Percentiles rank a stretch among this genome's conserved stretches.
Evolutionary conservation across 129 eudicot genomes (phyloP).

Genomic region (Artemisia argyi): DNA sequence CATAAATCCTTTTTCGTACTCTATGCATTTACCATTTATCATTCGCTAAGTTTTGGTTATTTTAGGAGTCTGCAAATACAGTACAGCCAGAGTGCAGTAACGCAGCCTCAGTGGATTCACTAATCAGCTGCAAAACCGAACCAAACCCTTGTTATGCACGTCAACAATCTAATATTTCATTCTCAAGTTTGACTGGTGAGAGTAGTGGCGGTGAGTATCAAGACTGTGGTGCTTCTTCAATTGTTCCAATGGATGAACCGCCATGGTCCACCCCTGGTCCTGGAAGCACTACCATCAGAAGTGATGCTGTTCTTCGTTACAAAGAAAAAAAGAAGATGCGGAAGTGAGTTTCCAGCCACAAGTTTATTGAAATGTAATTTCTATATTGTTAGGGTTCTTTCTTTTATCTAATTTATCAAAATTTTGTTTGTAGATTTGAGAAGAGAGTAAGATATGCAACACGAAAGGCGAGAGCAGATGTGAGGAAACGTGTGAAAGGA

Average conservation of each 20-base stretch:
- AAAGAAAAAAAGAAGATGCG: constrained; percentile 87
- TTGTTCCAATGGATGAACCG: constrained; percentile 74
- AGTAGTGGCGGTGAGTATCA: constrained; percentile 88
- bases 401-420: neutral
- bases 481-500: constrained; percentile 81
- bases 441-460: constrained; percentile 78
- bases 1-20: neutral
- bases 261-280: constrained; percentile 68
- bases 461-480: constrained; percentile 89
- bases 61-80: constrained; percentile 51
- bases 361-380: neutral
- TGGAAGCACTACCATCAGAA: constrained; percentile 59
- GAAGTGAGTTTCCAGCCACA: constrained; percentile 43
- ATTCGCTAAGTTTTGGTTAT: constrained; percentile 18
- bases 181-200: constrained; percentile 80
- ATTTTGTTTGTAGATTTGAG: constrained; percentile 52
- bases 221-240: constrained; percentile 83
- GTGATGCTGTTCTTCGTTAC: constrained; percentile 83
- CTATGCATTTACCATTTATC: neutral
- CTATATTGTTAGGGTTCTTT: neutral
- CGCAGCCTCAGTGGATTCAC: constrained; percentile 83
- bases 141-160: constrained; percentile 54
- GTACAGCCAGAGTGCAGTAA: constrained; percentile 72
- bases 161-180: constrained; percentile 65
- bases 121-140: constrained; percentile 79